Percentiles rank a stretch among this genome's conserved stretches.
Conservation (phyloP, 1,139 yeast species). For the Blastobotrys petasosporus region DNA sequence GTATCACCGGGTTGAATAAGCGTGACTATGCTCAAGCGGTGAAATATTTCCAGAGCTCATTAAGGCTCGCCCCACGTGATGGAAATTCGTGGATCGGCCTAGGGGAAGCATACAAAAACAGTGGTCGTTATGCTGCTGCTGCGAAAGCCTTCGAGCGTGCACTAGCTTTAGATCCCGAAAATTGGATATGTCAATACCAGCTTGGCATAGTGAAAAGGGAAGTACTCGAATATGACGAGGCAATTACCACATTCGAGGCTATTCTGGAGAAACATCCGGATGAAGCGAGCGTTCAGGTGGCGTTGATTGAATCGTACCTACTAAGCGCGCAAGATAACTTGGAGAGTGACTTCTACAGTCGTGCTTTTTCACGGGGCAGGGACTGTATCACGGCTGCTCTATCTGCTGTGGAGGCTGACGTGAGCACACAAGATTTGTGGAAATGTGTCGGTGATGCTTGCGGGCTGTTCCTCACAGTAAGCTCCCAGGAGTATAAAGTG, state of each 20-base stretch:
- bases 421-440: conserved; percentile 49
- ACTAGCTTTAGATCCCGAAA: conserved; percentile 43
- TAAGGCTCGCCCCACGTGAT: conserved; percentile 63
- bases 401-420: conserved; percentile 23
- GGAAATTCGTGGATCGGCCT: conserved; percentile 84
- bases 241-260: conserved; percentile 39
- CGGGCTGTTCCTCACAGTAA: conserved; percentile 41
- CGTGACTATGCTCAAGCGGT: conserved; percentile 77
- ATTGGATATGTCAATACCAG: conserved; percentile 61
- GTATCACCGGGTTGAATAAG: conserved; percentile 66
- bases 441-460: conserved; percentile 47
- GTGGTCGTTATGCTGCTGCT: conserved; percentile 87
- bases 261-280: conserved; percentile 43
- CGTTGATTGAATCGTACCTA: conserved; percentile 53
- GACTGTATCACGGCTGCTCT: conserved; percentile 36
- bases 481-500: conserved; percentile 35
- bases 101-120: conserved; percentile 83
- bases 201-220: conserved; percentile 56
- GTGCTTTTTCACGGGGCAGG: conserved; percentile 48
- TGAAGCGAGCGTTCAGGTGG: conserved; percentile 53
- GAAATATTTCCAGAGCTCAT: conserved; percentile 81
- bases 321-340: conserved; percentile 50
- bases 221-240: conserved; percentile 46
- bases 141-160: conserved; percentile 73
- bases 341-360: conserved; percentile 59